Evolutionary conservation across 2,329 filamentous ascomycete genomes (phyloP).

Genomic region (Aspergillus uvarum): DNA sequence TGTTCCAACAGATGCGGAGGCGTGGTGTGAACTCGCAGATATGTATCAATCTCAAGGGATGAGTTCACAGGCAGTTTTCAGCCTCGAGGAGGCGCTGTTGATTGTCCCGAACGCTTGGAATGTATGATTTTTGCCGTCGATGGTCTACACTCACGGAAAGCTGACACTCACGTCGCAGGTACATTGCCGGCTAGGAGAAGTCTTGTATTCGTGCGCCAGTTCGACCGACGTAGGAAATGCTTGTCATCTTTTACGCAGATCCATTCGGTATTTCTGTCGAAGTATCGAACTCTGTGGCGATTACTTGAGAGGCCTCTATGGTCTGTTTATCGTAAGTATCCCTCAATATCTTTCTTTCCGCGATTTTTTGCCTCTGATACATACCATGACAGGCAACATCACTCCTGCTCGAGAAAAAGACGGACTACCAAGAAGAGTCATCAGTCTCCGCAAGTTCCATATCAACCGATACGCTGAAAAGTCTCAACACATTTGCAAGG

Average conservation of each 20-base stretch:
- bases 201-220: constrained; percentile 66
- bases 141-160: background rate
- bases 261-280: constrained; percentile 80
- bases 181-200: constrained; percentile 81
- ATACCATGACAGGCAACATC: constrained; percentile 27
- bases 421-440: constrained; percentile 12
- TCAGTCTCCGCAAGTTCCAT: constrained; percentile 15
- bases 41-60: constrained; percentile 78
- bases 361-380: background rate
- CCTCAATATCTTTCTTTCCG: background rate
- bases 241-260: constrained; percentile 62
- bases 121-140: constrained; percentile 52
- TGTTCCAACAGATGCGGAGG: constrained; percentile 85
- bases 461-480: constrained; percentile 28
- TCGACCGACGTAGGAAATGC: constrained; percentile 38
- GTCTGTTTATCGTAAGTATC: constrained; percentile 70
- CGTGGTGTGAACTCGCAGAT: constrained; percentile 88
- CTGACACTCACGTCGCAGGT: constrained; percentile 53
- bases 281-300: constrained; percentile 92
- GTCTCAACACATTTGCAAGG: constrained; percentile 39
- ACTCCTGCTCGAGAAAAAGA: constrained; percentile 23
- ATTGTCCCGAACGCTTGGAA: constrained; percentile 93
- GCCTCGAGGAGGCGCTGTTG: constrained; percentile 85
- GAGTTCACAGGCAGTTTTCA: constrained; percentile 80
- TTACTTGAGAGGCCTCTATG: constrained; percentile 90